Base-by-base conservation (phyloP, 495 filamentous ascomycete species). In the Aspergillus affinis region DNA sequence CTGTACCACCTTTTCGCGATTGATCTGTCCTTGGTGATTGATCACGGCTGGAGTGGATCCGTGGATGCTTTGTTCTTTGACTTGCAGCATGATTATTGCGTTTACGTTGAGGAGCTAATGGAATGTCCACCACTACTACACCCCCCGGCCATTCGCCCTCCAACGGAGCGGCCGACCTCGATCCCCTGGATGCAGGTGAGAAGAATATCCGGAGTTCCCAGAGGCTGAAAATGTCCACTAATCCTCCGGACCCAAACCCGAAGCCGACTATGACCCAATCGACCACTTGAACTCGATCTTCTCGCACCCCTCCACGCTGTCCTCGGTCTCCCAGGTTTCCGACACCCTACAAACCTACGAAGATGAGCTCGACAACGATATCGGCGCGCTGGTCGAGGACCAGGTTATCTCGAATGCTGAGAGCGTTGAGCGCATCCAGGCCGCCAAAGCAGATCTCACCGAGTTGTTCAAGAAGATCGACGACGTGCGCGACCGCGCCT, bases 381-480 rank as follows among this genome's bases (percentile, higher is more conserved):
- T 98, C 65, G 81, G 84, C 59, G 78, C 78, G 26, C 87, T 92
- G 63, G 88, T 95, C 71, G 84, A 83, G 55, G 81, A 87, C 48
- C 94, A 97, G 77, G 87, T 92, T 52, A 89, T 87, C 65, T 90
- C 90, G 55, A 92, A 96, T 78, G 84, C 88, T 60, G 91, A 91
- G 66, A 93, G 88, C 65, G 89, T 97, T 52, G 85, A 90, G 73
- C 86, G 92, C 62, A 98, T 98, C 70, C 88, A 93, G 73, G 84
- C 86, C 29, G 92, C 94, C 47, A 92, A 98, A 74, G 84, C 85
- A 17, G 94, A 98, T 75, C 82, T 99, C 54, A 87, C 88, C 7
- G 86, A 89, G 57, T 84, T 99, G 48, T 96, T 99, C 81, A 88
- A 88, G 68, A 97, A 94, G 77, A 96, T 99, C 71, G 94, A 98